These are phyloP conservation scores for Rostrohypoxylon terebratum DNA, from an alignment of 495 filamentous ascomycete genomes.

Conservation along the genomic window DNA sequence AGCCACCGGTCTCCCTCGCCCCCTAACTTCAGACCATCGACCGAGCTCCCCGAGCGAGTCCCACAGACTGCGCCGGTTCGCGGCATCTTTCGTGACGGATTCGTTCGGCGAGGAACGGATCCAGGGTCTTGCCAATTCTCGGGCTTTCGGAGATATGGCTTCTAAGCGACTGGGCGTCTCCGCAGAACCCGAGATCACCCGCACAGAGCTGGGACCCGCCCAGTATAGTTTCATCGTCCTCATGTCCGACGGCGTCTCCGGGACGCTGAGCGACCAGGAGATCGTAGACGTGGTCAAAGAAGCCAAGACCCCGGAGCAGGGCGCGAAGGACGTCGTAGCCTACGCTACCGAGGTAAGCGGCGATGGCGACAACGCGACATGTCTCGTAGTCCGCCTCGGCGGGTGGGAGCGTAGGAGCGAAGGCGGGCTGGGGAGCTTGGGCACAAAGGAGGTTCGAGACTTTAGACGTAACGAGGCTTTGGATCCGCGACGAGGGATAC, in stretches of 20 bases:
- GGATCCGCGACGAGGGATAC: constrained; percentile 79
- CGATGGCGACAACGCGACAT: constrained; percentile 96
- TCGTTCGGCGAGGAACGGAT: constrained; percentile 98
- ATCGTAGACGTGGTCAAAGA: constrained; percentile 97
- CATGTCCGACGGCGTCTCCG: constrained; percentile 87
- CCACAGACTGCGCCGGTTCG: constrained; percentile 84
- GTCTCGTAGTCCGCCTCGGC: constrained; percentile 87
- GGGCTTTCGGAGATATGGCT: constrained; percentile 90
- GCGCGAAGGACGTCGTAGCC: constrained; percentile 77
- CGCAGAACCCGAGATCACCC: constrained; percentile 87
- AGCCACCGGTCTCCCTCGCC: constrained; percentile 76
- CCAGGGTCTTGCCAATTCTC: constrained; percentile 90
- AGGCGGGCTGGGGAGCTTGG: constrained; percentile 87
- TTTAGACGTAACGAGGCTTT: constrained; percentile 85
- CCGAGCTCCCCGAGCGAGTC: constrained; percentile 87
- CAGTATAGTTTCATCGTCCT: constrained; percentile 91
- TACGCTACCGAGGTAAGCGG: constrained; percentile 87
- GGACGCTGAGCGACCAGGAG: constrained; percentile 87
- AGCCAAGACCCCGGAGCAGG: constrained; percentile 88
- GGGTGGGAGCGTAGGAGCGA: constrained; percentile 94
- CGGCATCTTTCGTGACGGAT: constrained; percentile 88
- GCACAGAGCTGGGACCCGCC: constrained; percentile 78
- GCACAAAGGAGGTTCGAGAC: constrained; percentile 89
- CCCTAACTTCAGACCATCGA: constrained; percentile 89
- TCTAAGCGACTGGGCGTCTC: constrained; percentile 93